Percentiles rank a stretch among this genome's conserved stretches.
phyloP scores from a whole-genome alignment of 2,329 filamentous ascomycete species.

The Talaromyces pinophilus region DNA sequence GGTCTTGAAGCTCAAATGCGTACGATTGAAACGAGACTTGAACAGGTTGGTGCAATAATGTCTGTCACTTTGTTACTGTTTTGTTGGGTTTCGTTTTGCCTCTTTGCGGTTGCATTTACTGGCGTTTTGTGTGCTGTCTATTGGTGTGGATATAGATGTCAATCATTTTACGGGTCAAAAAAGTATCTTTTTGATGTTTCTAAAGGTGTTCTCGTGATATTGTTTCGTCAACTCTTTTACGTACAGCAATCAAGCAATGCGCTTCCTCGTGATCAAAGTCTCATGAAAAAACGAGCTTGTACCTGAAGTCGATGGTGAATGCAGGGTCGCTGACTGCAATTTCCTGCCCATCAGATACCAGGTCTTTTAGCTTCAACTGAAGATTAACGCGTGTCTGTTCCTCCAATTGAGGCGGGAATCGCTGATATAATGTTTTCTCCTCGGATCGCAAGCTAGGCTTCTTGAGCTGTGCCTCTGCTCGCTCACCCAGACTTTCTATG shows the following conservation, averaged over 20 bases:
- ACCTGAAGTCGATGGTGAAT: conserved; percentile 71
- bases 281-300: conserved; percentile 54
- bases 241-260: not conserved
- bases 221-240: not conserved
- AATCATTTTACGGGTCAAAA: conserved; percentile 19
- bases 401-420: conserved; percentile 76
- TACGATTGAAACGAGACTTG: conserved; percentile 48
- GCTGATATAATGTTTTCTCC: conserved; percentile 86
- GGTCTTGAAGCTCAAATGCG: conserved; percentile 80
- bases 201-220: conserved; percentile 3
- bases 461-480: conserved; percentile 90
- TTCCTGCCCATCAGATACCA: conserved; percentile 81
- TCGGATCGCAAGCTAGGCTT: conserved; percentile 82
- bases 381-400: conserved; percentile 83
- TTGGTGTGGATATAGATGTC: conserved; percentile 15
- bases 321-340: conserved; percentile 92
- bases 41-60: conserved; percentile 45
- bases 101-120: conserved; percentile 37
- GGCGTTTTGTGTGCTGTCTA: conserved; percentile 35
- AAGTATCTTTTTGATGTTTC: conserved; percentile 20
- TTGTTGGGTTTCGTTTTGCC: not conserved
- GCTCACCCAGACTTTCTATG: conserved; percentile 76
- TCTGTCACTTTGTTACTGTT: not conserved
- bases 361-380: conserved; percentile 70
- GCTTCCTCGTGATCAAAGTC: not conserved